These are phyloP conservation scores for Crucihimalaya himalaica DNA, from an alignment of 345 rosid genomes.

Conservation along the genomic window DNA sequence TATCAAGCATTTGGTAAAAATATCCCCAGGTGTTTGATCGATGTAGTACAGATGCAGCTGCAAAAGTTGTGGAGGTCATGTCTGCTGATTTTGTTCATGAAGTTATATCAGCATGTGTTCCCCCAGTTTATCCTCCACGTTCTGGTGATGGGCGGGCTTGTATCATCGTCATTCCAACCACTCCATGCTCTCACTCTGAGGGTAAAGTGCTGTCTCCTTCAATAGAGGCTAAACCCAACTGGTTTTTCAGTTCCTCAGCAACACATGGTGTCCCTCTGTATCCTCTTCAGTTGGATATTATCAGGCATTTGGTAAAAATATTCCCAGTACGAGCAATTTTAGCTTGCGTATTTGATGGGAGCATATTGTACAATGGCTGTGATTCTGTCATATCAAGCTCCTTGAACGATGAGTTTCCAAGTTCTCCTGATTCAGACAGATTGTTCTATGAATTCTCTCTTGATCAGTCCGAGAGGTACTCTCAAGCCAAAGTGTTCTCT, in stretches of 20 bases:
- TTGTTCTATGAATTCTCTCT: constrained; percentile 94
- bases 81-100: too few species aligned
- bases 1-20: constrained; percentile 86
- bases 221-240: constrained; percentile 77
- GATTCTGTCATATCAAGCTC: constrained; percentile 72
- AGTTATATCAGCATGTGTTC: too few species aligned
- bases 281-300: constrained; percentile 90
- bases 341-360: constrained; percentile 96
- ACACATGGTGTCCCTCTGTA: constrained; percentile 77
- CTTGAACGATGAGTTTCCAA: constrained; percentile 58
- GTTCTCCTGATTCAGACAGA: constrained; percentile 71
- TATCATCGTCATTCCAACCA: too few species aligned
- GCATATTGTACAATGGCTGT: constrained; percentile 73
- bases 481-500: constrained; percentile 17
- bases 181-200: too few species aligned
- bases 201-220: too few species aligned
- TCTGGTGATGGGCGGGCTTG: too few species aligned
- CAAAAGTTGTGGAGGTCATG: too few species aligned
- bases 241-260: constrained; percentile 68
- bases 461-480: constrained; percentile 97
- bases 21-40: constrained; percentile 91
- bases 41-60: too few species aligned
- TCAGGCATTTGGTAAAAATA: constrained; percentile 87
- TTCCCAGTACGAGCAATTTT: constrained; percentile 93
- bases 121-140: too few species aligned